Evolutionary conservation across 495 filamentous ascomycete species (phyloP), one percentile per base, ranked within the genome.

Genomic region (Sabuloglossum arenarium): DNA sequence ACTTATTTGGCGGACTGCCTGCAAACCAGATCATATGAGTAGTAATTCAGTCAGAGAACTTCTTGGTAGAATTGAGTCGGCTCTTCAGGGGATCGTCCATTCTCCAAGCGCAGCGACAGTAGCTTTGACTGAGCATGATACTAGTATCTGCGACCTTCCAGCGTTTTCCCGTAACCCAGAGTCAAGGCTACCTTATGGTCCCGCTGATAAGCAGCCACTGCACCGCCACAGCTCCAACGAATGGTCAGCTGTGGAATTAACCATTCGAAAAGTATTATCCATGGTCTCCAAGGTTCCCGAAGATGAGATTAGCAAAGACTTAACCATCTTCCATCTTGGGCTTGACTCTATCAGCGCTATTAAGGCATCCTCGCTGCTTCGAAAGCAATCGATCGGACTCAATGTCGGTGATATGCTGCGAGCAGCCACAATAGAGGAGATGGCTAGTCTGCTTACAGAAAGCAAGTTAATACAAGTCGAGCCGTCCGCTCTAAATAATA

Each of bases 321-420:
- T 80, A 39, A 86, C 76, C 24, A 84, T 95, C 24, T 93, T 90
- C 63, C 80, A 85, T 60, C 73, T 97, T 6, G 89, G 90, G 6
- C 72, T 95, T 34, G 89, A 97, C 63, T 95, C 89, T 2, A 86
- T 97, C 62, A 85, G 82, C 54, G 85, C 87, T 10, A 88, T 95
- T 65, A 80, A 82, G 50, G 73, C 82, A 16, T 76, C 79, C 24
- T 73, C 79, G 0, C 66, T 81, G n/a, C 70, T 88, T 10, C 75
- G 76, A 21, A 80, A 78, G 45, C 68, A 75, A 37, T 75, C 72
- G 0, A 63, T 88, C 3, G 66, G 65, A 3, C 64, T 87, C 0
- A 70, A 71, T 30, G 80, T 87, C 12, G 76, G 82, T 9, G 77
- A 84, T 32, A 75, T 91, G 47, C 66, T 89, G 1, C 73, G 71